A percentile compares a stretch with the other conserved stretches of the same genome.
Evolutionary conservation across 2,329 filamentous ascomycete species (phyloP).

Genomic region (Harringtonia lauricola): DNA sequence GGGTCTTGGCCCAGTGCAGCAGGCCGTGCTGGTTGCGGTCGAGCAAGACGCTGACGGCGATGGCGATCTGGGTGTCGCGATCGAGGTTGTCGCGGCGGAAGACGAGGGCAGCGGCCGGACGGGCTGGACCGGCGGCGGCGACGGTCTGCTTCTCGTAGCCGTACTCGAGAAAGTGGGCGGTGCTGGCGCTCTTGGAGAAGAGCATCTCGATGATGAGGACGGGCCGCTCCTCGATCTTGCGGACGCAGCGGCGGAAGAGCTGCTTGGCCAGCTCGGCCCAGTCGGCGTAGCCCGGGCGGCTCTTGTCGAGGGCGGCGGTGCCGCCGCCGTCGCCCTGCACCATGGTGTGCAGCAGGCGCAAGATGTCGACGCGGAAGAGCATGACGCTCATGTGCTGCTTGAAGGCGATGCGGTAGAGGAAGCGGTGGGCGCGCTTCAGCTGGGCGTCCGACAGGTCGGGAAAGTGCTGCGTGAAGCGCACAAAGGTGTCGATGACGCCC

Average conservation of each 20-base stretch:
- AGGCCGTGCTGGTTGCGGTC: slow-evolving; percentile 68
- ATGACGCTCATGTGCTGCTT: slow-evolving; percentile 87
- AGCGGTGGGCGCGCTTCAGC: slow-evolving; percentile 84
- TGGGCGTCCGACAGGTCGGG: slow-evolving; percentile 68
- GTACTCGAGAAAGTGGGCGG: slow-evolving; percentile 79
- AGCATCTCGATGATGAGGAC: slow-evolving; percentile 84
- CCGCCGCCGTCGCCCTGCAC: slow-evolving; percentile 85
- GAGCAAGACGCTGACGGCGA: slow-evolving; percentile 68
- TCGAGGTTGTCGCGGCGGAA: slow-evolving; percentile 65
- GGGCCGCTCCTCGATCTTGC: slow-evolving; percentile 75
- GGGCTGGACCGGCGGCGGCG: slow-evolving; percentile 39
- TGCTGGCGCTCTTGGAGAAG: slow-evolving; percentile 82
- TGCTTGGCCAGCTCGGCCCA: slow-evolving; percentile 87
- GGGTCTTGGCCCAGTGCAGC: slow-evolving; percentile 70
- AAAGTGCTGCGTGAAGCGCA: slow-evolving; percentile 70
- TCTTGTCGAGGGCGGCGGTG: slow-evolving; percentile 61
- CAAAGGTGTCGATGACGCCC: slow-evolving; percentile 78
- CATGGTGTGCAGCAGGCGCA: slow-evolving; percentile 80
- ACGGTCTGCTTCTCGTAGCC: slow-evolving; percentile 74
- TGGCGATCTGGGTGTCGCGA: slow-evolving; percentile 60
- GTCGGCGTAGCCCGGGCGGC: slow-evolving; percentile 61
- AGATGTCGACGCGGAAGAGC: slow-evolving; percentile 82
- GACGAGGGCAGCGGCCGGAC: slow-evolving; percentile 70
- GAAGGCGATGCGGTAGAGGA: slow-evolving; percentile 88
- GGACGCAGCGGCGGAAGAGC: slow-evolving; percentile 68